These are phyloP conservation scores for Scedosporium boydii DNA, from an alignment of 2,329 filamentous ascomycete species.

Conservation along the genomic window DNA sequence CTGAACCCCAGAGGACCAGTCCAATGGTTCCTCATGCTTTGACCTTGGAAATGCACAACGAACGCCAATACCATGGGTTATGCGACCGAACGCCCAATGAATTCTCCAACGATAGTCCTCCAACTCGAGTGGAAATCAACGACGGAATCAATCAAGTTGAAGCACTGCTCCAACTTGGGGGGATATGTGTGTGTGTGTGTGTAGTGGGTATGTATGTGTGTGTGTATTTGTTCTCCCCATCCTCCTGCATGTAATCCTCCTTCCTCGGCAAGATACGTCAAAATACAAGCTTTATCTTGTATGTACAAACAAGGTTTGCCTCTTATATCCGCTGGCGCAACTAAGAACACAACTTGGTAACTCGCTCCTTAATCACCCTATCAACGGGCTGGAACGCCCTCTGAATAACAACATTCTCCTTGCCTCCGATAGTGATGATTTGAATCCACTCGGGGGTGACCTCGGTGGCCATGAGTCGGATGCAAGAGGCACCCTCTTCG, in stretches of 20 bases:
- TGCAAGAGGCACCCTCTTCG: constrained; percentile 40
- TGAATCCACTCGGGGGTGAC: constrained; percentile 48
- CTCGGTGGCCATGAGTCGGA: constrained; percentile 42
- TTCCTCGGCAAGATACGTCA: too few relatives aligned
- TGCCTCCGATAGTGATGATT: constrained; percentile 39
- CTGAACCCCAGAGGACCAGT: background rate
- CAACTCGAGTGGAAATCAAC: background rate
- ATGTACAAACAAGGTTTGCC: background rate
- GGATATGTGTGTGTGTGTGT: too few relatives aligned
- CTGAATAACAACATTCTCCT: constrained; percentile 50
- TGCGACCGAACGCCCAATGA: background rate
- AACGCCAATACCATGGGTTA: background rate
- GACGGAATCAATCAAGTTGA: too few relatives aligned
- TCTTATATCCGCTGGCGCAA: background rate
- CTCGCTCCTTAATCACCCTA: constrained; percentile 25
- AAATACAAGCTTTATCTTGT: background rate
- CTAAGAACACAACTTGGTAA: constrained; percentile 1
- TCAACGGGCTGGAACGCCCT: constrained; percentile 29
- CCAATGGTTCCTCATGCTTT: background rate
- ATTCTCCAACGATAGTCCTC: too few relatives aligned
- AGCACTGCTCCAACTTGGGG: too few relatives aligned
- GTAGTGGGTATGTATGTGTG: background rate
- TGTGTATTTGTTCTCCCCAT: background rate
- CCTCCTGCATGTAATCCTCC: background rate
- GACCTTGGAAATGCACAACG: background rate